Base-by-base conservation (phyloP, 192 early-diverging fungal genomes). In the Entomortierella parvispora region DNA sequence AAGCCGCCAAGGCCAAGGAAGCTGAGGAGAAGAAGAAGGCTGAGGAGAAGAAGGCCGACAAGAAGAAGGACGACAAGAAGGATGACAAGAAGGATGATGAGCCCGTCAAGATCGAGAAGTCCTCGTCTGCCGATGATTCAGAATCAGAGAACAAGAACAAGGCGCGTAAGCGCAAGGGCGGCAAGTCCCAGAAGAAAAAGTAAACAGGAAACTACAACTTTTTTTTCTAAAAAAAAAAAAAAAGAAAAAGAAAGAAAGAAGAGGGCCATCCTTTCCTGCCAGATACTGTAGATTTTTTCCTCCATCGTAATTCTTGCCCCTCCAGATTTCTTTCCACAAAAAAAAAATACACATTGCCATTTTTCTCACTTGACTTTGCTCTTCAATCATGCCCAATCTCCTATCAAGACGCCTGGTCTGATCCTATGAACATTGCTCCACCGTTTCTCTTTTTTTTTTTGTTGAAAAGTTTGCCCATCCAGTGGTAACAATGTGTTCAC, bases 11-110 rank as follows among this genome's bases (percentile, higher is more conserved):
- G 51, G 20, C n/a, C 32, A 67, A 77, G 42, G 68, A 80, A 31
- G 70, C 69, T 44, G 79, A 91, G 37, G 71, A 64, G 10, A 83
- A 90, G 70, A 70, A 83, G 47, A 79, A 87, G 42, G 47, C 71
- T 61, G 42, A 77, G 26, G 68, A 82, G 43, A 49, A 78, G 49
- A 71, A 75, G 28, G 71, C 83, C 57, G 72, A 59, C 33, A 49
- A 78, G 62, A 44, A 77, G 32, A 74, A 82, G 43, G 50, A 78
- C 45, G 76, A 75, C 37, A 71, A 84, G 59, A 75, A 85, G 46
- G 70, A 80, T 14, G 54, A 57, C 7, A 60, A 70, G 46, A 68
- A 79, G 61, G 63, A 68, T 25, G 60, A 28, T 4, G 31, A 68
- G 29, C 9, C 43, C n/a, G 61, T 49, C 22, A 23, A 20, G 17